Evolutionary conservation across 176 grass and related monocot species (phyloP), one percentile per base, ranked within the genome.

Genomic region (Oryza glaberrima): DNA sequence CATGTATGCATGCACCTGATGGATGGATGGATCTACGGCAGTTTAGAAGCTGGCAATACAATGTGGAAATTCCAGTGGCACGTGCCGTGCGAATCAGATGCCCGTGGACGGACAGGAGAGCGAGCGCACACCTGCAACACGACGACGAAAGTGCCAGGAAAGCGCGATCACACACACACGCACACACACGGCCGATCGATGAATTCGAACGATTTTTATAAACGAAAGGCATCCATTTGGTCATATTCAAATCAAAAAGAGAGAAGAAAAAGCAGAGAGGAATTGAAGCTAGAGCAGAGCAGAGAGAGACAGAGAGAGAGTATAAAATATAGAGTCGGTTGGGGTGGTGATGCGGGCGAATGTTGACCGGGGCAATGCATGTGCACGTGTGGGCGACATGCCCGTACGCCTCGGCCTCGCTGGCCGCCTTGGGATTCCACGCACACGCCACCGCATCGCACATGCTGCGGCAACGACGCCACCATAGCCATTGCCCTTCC

Each of bases 401-500:
- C 38, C 85, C 85, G 79, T 82, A 87, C 85, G 78, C 78, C 78
- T 25, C 35, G 16, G 72, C 85, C 65, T 46, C 51, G 65, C 79
- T 82, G 86, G 86, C 60, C 20, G 63, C 86, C 79, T 87, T 28
- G 79, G 79, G 86, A 87, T 87, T 87, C 85, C 72, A 82, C 78
- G 85, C 70, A 17, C 22, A 81, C 72, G 63, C 34, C 78, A 70
- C 77, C 66, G 36, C 58, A 63, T 63, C 75, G 65, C 78, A 87
- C 85, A 38, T 87, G 79, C 47, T 40, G 38, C 38, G 0, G 6
- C 38, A 5, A 4, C 38, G 7, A 7, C 38, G 38, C 38, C 38
- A 40, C 43, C 20, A 52, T 52, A 1, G 56, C 56, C 56, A 60
- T 60, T 60, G 19, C 25, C 65, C 16, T 30, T 30, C 28, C 28